A percentile compares a stretch with the other conserved stretches of the same genome.
Evolutionary conservation across 148 eudicot genomes (phyloP).

Genomic region (Persicaria maculosa): DNA sequence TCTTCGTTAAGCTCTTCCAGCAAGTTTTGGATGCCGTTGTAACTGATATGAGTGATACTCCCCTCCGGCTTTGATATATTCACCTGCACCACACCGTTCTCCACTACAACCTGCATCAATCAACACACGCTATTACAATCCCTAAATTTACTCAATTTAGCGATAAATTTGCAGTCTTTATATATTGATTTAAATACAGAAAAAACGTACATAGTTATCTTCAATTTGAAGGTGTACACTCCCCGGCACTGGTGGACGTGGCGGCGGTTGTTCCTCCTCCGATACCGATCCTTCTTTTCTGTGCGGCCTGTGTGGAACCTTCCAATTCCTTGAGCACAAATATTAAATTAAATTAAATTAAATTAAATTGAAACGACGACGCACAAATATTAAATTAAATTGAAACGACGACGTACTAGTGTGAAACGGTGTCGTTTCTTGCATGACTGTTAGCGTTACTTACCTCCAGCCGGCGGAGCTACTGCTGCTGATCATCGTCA

Average conservation of each 20-base stretch:
- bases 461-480: conserved; percentile 5
- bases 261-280: background rate
- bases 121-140: background rate
- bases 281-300: background rate
- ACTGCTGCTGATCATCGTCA: conserved; percentile 8
- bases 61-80: conserved; percentile 11
- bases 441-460: background rate
- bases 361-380: conserved; percentile 4
- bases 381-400: too few species aligned
- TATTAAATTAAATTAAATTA: background rate
- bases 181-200: background rate
- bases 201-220: conserved; percentile 5
- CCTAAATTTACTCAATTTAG: background rate
- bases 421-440: background rate
- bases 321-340: background rate
- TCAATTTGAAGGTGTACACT: conserved; percentile 4
- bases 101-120: conserved; percentile 3
- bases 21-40: conserved; percentile 51
- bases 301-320: background rate
- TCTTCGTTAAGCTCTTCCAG: conserved; percentile 43
- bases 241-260: background rate
- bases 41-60: conserved; percentile 6
- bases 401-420: background rate
- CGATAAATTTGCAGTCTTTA: background rate
- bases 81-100: conserved; percentile 10